These are phyloP conservation scores for Hansfordia pulvinata DNA, from an alignment of 2,329 filamentous ascomycete species.

Conservation along the genomic window DNA sequence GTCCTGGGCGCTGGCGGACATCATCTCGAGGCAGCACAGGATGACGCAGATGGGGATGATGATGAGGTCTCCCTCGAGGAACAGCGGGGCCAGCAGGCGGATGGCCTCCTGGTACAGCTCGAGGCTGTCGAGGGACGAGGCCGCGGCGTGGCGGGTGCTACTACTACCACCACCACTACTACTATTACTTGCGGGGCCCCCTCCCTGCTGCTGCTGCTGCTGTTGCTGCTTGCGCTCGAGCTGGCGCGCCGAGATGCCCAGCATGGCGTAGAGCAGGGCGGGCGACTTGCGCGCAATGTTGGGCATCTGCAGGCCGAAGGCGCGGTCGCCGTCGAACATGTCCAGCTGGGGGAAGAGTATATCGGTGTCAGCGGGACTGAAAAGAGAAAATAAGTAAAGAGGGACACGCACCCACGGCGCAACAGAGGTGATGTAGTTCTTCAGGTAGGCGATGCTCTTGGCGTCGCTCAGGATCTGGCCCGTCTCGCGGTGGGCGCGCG, in stretches of 20 bases:
- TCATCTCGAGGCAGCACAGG: constrained; percentile 27
- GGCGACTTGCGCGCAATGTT: constrained; percentile 30
- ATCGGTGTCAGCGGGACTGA: not conserved
- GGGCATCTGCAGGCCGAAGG: constrained; percentile 38
- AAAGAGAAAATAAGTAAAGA: not conserved
- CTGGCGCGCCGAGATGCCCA: constrained; percentile 40
- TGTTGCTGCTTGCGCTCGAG: constrained; percentile 32
- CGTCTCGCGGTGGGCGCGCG: constrained; percentile 5
- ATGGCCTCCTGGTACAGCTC: constrained; percentile 42
- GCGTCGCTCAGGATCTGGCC: constrained; percentile 16
- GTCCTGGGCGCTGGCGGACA: constrained; percentile 25
- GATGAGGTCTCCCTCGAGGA: constrained; percentile 17
- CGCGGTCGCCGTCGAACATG: constrained; percentile 39
- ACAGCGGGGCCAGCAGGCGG: constrained; percentile 21
- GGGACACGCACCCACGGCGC: constrained; percentile 30
- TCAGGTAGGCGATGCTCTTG: constrained; percentile 23
- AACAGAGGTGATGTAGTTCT: constrained; percentile 37
- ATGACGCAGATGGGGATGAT: constrained; percentile 24
- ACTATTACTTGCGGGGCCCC: too few relatives aligned
- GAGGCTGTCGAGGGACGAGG: constrained; percentile 37
- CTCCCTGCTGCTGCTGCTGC: too few relatives aligned
- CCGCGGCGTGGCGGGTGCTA: too few relatives aligned
- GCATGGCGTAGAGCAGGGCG: constrained; percentile 33
- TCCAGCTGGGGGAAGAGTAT: constrained; percentile 26
- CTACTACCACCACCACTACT: too few relatives aligned